Evolutionary conservation across 306 rosid species (phyloP).

Genomic region (cucumber (Cucumis sativus)): Cucumber_9930_V3 NC_026658.2:2050501-2051000

Average conservation of each 20-base stretch:
- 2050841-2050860: conserved; percentile 3
- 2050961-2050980: no score
- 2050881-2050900: neutral
- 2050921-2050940: no score
- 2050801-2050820: neutral
- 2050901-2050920: neutral
- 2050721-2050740: neutral
- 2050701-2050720: neutral
- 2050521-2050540: conserved; percentile 93
- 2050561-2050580: conserved; percentile 85
- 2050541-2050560: conserved; percentile 76
- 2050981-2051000: no score
- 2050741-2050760: neutral
- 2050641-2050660: neutral
- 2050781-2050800: neutral
- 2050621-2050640: neutral
- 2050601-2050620: conserved; percentile 7
- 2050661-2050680: neutral
- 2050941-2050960: no score
- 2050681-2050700: neutral
- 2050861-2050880: neutral
- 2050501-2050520: conserved; percentile 32
- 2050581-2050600: conserved; percentile 66
- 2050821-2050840: conserved; percentile 2
- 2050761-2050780: neutral